Evolutionary conservation across 805 yeast genomes (phyloP).

Genomic region (Ogataea parapolymorpha): DNA sequence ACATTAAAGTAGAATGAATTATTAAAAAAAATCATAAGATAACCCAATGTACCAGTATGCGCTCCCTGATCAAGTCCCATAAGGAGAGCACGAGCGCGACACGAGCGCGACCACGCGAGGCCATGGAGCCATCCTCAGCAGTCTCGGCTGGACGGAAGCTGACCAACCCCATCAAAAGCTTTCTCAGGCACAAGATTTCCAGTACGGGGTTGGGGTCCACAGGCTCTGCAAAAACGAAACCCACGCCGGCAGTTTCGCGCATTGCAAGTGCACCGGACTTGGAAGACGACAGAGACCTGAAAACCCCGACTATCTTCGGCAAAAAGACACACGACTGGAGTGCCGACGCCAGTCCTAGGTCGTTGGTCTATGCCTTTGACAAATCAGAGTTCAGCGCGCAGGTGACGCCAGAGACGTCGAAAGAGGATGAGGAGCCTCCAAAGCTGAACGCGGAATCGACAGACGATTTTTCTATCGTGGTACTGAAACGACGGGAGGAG

Average conservation of each 20-base stretch:
- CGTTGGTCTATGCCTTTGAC: conserved; percentile 11
- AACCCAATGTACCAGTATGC: conserved; percentile 18
- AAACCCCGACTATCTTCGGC: conserved; percentile 29
- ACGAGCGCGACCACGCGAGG: conserved; percentile 8
- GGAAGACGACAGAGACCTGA: conserved; percentile 5
- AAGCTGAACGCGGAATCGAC: conserved; percentile 13
- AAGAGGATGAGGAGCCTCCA: neutral
- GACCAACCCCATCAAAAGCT: conserved; percentile 26
- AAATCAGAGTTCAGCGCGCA: neutral
- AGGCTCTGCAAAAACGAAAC: neutral
- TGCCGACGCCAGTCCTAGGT: conserved; percentile 19
- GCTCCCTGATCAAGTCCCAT: conserved; percentile 33
- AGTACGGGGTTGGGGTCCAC: neutral
- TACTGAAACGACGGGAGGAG: conserved; percentile 14
- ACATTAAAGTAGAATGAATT: neutral
- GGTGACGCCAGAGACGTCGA: neutral
- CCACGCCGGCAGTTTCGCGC: neutral
- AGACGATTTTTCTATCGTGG: conserved; percentile 24
- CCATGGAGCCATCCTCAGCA: conserved; percentile 11
- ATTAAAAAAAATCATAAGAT: neutral
- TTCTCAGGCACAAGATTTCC: conserved; percentile 26
- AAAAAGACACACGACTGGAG: conserved; percentile 32
- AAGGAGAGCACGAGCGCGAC: conserved; percentile 19
- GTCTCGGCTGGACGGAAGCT: conserved; percentile 20
- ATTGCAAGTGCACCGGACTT: neutral